These are phyloP conservation scores for Suhomyces emberorum DNA, from an alignment of 805 yeast species.

Conservation along the genomic window DNA sequence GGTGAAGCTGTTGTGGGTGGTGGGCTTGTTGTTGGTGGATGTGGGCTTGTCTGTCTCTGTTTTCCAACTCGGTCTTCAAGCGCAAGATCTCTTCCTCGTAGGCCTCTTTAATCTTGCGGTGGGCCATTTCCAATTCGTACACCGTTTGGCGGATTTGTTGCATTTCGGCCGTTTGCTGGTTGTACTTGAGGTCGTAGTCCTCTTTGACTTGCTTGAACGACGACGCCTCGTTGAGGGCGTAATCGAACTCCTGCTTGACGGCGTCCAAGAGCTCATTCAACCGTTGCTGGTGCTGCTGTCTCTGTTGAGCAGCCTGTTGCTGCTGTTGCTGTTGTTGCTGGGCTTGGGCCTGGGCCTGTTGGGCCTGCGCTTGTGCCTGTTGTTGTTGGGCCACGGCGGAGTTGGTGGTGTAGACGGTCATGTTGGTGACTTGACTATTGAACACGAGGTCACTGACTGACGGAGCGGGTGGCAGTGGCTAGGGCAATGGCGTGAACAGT, in stretches of 20 bases:
- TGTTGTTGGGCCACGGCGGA: slow-evolving; percentile 28
- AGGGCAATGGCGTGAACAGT: no score
- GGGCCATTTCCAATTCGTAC: slow-evolving; percentile 90
- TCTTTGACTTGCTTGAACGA: slow-evolving; percentile 85
- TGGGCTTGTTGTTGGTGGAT: slow-evolving; percentile 39
- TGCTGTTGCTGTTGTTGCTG: slow-evolving; percentile 18
- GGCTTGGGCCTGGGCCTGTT: slow-evolving; percentile 20
- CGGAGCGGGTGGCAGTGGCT: no score
- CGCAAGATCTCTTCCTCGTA: slow-evolving; percentile 90
- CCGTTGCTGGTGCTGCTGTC: slow-evolving; percentile 43
- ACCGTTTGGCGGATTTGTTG: slow-evolving; percentile 93
- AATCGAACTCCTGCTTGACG: slow-evolving; percentile 86
- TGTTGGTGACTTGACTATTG: slow-evolving; percentile 7
- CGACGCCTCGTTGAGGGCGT: slow-evolving; percentile 80
- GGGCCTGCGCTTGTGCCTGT: slow-evolving; percentile 11
- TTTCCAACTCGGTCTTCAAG: slow-evolving; percentile 81
- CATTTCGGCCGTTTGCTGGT: slow-evolving; percentile 89
- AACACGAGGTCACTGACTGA: no score
- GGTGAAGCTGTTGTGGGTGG: slow-evolving; percentile 36
- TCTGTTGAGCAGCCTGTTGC: slow-evolving; percentile 31
- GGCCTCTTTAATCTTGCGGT: slow-evolving; percentile 90
- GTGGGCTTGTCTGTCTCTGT: slow-evolving; percentile 59
- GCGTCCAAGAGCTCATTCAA: slow-evolving; percentile 86
- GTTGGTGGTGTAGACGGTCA: slow-evolving; percentile 36
- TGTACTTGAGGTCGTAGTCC: slow-evolving; percentile 84